A percentile compares a stretch with the other conserved stretches of the same genome.
Conservation (phyloP, 495 filamentous ascomycete species). For the Lophium mytilinum region DNA sequence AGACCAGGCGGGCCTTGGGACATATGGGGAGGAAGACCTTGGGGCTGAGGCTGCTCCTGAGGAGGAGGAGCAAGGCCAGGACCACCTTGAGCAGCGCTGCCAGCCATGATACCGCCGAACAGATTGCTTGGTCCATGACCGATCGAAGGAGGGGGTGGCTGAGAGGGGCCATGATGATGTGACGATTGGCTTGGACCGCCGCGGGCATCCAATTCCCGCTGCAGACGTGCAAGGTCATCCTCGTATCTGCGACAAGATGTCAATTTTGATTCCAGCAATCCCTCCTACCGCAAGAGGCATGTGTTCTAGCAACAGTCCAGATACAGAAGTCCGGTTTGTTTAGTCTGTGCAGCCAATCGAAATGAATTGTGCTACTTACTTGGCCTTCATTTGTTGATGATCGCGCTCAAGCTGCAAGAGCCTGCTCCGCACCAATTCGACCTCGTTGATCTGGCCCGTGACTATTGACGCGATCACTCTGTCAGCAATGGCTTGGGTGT, state of each 20-base stretch:
- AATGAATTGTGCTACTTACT: slow-evolving; percentile 48
- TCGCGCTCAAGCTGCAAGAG: slow-evolving; percentile 84
- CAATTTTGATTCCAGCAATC: background rate
- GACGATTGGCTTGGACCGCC: slow-evolving; percentile 60
- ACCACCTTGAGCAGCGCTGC: slow-evolving; percentile 71
- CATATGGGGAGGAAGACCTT: slow-evolving; percentile 29
- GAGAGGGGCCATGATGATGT: slow-evolving; percentile 66
- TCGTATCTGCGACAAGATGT: slow-evolving; percentile 60
- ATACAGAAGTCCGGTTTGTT: background rate
- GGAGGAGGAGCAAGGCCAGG: slow-evolving; percentile 81
- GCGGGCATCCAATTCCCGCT: slow-evolving; percentile 80
- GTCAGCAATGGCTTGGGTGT: background rate
- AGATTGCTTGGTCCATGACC: slow-evolving; percentile 87
- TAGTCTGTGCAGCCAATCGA: no score
- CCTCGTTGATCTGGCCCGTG: slow-evolving; percentile 77
- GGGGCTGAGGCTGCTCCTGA: slow-evolving; percentile 53
- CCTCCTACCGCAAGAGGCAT: no score
- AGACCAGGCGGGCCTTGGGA: slow-evolving; percentile 34
- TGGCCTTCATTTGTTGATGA: slow-evolving; percentile 77
- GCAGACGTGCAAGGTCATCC: slow-evolving; percentile 75
- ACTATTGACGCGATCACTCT: slow-evolving; percentile 47
- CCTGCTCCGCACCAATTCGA: slow-evolving; percentile 84
- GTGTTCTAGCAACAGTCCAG: background rate
- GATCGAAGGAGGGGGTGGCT: slow-evolving; percentile 75
- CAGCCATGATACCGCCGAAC: slow-evolving; percentile 93